Conservation (phyloP, 495 filamentous ascomycete species). For the Tuber umbilicatum region DNA sequence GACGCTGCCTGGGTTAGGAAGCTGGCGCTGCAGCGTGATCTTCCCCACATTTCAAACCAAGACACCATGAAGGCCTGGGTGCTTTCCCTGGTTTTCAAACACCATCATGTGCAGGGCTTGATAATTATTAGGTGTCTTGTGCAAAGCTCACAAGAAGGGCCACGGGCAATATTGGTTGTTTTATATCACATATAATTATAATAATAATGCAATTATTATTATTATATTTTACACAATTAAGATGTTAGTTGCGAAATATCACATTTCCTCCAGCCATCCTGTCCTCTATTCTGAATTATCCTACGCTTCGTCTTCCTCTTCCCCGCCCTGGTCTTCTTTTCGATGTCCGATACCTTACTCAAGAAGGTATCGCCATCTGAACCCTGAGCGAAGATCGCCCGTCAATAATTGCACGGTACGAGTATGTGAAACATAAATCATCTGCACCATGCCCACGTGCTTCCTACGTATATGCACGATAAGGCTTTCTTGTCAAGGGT, state of each 20-base stretch:
- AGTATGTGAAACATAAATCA: slow-evolving; percentile 28
- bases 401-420: slow-evolving; percentile 32
- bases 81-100: neutral
- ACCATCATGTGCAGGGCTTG: neutral
- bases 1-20: neutral
- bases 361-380: slow-evolving; percentile 24
- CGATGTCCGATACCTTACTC: neutral
- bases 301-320: neutral
- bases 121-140: neutral
- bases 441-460: slow-evolving; percentile 39
- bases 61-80: neutral
- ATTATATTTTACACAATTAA: neutral
- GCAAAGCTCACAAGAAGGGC: neutral
- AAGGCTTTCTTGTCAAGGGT: slow-evolving; percentile 23
- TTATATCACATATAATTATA: neutral
- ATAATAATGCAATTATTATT: neutral
- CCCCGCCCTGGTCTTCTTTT: neutral
- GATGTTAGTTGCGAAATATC: neutral
- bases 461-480: slow-evolving; percentile 33
- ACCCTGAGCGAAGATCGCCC: slow-evolving; percentile 33
- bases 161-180: neutral
- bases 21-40: neutral
- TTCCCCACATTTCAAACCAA: neutral
- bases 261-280: neutral
- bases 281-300: neutral